A percentile compares a stretch with the other conserved stretches of the same genome.
Evolutionary conservation across 2,329 filamentous ascomycete species (phyloP).

Genomic region (Colletotrichum theobromicola): DNA sequence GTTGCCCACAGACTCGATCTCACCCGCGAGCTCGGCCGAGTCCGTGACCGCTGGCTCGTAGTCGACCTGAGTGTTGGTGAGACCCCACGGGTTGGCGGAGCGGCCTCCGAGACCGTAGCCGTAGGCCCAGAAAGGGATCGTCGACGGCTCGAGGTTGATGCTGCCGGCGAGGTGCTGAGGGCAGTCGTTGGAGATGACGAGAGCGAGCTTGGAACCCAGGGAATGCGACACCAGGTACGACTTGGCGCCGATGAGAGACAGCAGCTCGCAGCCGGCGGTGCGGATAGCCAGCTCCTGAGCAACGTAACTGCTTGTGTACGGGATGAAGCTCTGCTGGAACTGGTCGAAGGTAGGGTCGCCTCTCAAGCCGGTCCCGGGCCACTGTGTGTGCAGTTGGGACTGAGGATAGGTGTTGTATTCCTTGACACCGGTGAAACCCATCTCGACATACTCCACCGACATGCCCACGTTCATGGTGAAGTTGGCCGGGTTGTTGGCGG

Average conservation of each 20-base stretch:
- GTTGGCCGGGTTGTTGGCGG: slow-evolving; percentile 29
- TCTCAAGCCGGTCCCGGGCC: slow-evolving; percentile 33
- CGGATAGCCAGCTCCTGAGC: slow-evolving; percentile 27
- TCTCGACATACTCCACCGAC: slow-evolving; percentile 28
- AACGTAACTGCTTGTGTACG: slow-evolving; percentile 29
- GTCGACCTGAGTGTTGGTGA: slow-evolving; percentile 31
- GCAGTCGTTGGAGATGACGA: slow-evolving; percentile 35
- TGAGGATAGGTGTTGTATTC: slow-evolving; percentile 33
- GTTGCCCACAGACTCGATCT: slow-evolving; percentile 28
- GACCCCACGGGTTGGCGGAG: slow-evolving; percentile 29
- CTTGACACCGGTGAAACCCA: slow-evolving; percentile 30
- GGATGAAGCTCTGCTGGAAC: slow-evolving; percentile 49
- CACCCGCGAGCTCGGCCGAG: slow-evolving; percentile 24
- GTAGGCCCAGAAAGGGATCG: slow-evolving; percentile 31
- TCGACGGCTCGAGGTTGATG: slow-evolving; percentile 35
- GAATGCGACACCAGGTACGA: slow-evolving; percentile 35
- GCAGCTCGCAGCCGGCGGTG: slow-evolving; percentile 26
- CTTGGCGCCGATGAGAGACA: slow-evolving; percentile 26
- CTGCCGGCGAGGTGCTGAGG: slow-evolving; percentile 31
- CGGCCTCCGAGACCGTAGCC: slow-evolving; percentile 21
- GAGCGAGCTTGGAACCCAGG: slow-evolving; percentile 30
- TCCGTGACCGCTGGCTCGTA: slow-evolving; percentile 31
- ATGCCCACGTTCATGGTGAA: slow-evolving; percentile 28
- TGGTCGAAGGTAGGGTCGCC: slow-evolving; percentile 53
- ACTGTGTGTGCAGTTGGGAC: slow-evolving; percentile 35